Base-by-base conservation (phyloP, 495 filamentous ascomycete species). In the Penicillium angulare region DNA sequence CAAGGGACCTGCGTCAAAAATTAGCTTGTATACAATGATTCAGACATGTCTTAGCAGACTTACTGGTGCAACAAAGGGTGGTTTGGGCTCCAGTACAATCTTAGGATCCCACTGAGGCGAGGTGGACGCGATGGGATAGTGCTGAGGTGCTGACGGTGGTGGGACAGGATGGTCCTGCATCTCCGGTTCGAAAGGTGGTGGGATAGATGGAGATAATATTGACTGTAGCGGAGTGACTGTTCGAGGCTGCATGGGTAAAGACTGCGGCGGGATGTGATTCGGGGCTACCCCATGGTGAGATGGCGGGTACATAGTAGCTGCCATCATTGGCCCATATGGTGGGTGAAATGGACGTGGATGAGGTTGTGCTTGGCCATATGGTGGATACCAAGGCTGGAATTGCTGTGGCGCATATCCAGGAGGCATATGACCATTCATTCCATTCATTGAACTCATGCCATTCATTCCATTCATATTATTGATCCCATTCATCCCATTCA, bases 41-140 rank as follows among this genome's bases (percentile, higher is more conserved):
- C 12, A 8, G 18, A 18, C 13, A 3, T 1, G 26, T 23, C 33
- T 17, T 22, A 15, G 34, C 31, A 33, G 17, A 6, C 85, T 78
- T 77, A 89, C 86, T 16, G 84, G 83, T 57, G 85, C 78, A 59
- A 73, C 76, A 61, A 85, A 92, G 0, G 79, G 79, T 27, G 63
- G 62, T 45, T 45, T 60, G 7, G 57, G 47, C 1, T 64, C 47
- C 13, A 63, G 33, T 40, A 50, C 26, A 18, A 43, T 29, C 31
- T 68, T 72, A 15, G 59, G 47, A 3, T 59, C 63, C 53, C 69
- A 59, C 46, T 41, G 59, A 2, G 68, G 62, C 2, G 67, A 50
- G 1, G 73, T 65, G 24, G 71, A 63, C 15, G 63, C 47, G 3
- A 61, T 47, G 7, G 65, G 66, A 44, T 65, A 68, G n/a, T 60